Percentiles rank a stretch among this genome's conserved stretches.
These are phyloP conservation scores for Ceratocystis smalleyi DNA, from an alignment of 2,329 filamentous ascomycete species.

Conservation along the genomic window DNA sequence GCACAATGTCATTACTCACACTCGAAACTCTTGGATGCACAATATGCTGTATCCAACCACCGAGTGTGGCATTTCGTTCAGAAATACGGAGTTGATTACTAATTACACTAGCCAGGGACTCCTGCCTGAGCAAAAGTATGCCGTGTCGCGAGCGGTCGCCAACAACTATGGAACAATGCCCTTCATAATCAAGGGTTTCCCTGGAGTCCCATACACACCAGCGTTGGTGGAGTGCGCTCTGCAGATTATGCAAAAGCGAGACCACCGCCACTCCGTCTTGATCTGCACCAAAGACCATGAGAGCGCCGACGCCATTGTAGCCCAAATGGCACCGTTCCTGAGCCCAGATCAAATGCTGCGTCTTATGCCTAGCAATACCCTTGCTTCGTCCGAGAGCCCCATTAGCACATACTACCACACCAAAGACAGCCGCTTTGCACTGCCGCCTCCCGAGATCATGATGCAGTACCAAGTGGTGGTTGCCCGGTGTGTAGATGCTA, in stretches of 20 bases:
- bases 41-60: not conserved
- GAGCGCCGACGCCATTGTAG: not conserved
- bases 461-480: not conserved
- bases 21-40: not conserved
- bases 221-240: not conserved
- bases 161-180: constrained; percentile 3
- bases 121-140: not conserved
- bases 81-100: not conserved
- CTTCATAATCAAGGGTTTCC: not conserved
- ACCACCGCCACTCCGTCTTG: not conserved
- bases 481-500: not conserved
- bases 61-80: not conserved
- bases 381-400: not conserved
- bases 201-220: not conserved
- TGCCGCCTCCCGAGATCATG: not conserved
- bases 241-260: not conserved
- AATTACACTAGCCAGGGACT: not conserved
- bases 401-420: not conserved
- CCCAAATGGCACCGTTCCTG: not conserved
- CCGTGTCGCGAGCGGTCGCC: not conserved
- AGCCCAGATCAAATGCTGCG: not conserved
- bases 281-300: not conserved
- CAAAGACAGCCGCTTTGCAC: not conserved
- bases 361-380: not conserved
- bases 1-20: not conserved